Base-by-base conservation (phyloP, 2,329 filamentous ascomycete species). In the Colletotrichum somersetense region DNA sequence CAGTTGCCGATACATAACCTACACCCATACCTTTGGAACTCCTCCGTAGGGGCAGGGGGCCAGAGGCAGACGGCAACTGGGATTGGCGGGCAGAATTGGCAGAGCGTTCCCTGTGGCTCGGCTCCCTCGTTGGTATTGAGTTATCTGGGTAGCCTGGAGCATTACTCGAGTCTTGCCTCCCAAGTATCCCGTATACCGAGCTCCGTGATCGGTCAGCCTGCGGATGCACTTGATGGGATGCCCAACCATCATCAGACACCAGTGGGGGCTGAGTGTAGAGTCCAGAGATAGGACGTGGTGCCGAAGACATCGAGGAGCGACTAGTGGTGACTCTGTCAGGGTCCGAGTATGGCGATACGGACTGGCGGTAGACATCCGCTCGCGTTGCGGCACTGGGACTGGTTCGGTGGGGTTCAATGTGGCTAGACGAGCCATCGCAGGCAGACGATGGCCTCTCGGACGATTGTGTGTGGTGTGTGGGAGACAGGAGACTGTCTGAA, bases 11-110 rank as follows among this genome's bases (percentile, higher is more conserved):
- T 55, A 80, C 80, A 75, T 88, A 88, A 35, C 88, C 88, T 74
- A 89, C 87, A 50, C 87, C 88, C 81, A 92, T 89, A 56, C 92
- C 90, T 79, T 91, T 90, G 14, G 95, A 97, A 77, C 91, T 92
- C 79, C 92, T 89, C 76, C 95, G 89, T 53, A 93, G 92, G 56
- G 94, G 93, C 71, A 92, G 81, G 18, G 91, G 89, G 6, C 89
- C 89, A 78, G 88, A 91, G 18, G 85, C 87, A 40, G 83, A 80
- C 48, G 87, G 78, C 52, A 83, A 52, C 5, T 81, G 84, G 61
- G 88, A 85, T 75, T 89, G 90, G 63, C 86, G 86, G 71, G 86
- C 85, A 73, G 89, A 86, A 66, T 89, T 89, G 79, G 95, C 94
- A 40, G 89, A 86, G 75, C 91, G 87, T 73, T 93, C 91, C 78